These are phyloP conservation scores for Ajuga reptans DNA, from an alignment of 305 asterid species.

Conservation along the genomic window DNA sequence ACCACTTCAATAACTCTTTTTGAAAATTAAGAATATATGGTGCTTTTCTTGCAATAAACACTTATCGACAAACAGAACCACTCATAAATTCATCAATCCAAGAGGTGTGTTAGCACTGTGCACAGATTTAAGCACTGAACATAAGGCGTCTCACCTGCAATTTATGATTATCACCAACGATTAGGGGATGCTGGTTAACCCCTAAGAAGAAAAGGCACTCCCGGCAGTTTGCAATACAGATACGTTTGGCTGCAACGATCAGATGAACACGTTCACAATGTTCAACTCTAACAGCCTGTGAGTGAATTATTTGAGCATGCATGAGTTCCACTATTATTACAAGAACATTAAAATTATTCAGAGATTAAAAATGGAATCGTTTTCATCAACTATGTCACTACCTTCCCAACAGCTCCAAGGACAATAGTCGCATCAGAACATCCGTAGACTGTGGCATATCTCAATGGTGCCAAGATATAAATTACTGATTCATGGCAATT, in stretches of 20 bases:
- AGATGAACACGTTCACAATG: conserved; percentile 98
- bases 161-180: conserved; percentile 97
- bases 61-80: conserved; percentile 5
- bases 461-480: conserved; percentile 83
- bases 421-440: conserved; percentile 97
- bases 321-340: background rate
- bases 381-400: conserved; percentile 23
- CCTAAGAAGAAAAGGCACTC: conserved; percentile 93
- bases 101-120: conserved; percentile 3
- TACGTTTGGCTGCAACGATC: conserved; percentile 78
- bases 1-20: background rate
- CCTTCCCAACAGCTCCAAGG: conserved; percentile 98
- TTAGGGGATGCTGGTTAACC: conserved; percentile 86
- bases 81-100: conserved; percentile 2
- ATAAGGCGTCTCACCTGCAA: conserved; percentile 54
- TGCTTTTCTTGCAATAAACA: background rate
- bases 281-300: conserved; percentile 90
- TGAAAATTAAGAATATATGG: conserved; percentile 2
- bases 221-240: conserved; percentile 93
- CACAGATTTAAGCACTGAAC: conserved; percentile 7
- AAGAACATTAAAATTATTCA: background rate
- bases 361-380: background rate
- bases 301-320: conserved; percentile 14
- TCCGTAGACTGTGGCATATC: conserved; percentile 84
- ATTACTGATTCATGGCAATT: conserved; percentile 94